Evolutionary conservation across 1,284 basidiomycete genomes (phyloP), one percentile per base, ranked within the genome.

Genomic region (Cerioporus squamosus): DNA sequence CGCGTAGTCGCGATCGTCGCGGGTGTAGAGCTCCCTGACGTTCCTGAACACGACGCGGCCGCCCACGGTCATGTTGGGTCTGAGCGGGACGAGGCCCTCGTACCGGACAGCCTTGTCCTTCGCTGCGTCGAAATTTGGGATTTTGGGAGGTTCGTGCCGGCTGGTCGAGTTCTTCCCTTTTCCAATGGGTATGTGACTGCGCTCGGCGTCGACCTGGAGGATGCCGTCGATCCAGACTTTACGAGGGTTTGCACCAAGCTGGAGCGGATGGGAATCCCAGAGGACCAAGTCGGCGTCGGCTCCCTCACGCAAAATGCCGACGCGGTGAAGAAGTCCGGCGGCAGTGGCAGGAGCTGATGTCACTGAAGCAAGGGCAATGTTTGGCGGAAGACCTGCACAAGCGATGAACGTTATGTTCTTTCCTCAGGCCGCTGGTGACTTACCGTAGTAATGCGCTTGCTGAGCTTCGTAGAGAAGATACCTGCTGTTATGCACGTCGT

Each of bases 381-480:
- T 77, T 2, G 77, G 72, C 1, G 82, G 75, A 29, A 91, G 76
- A 12, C 87, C 70, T 69, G 17, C 65, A 23, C 2, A 3, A 2
- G 4, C 17, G n/a, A 18, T 58, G 29, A 46, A 23, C 12, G n/a
- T 43, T 5, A 24, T 15, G 1, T 2, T 5, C 40, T 20, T 3
- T 7, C 22, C 15, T 17, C 12, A 17, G 10, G 29, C 6, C 10
- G 22, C 7, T n/a, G 14, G 23, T 5, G 44, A 38, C 55, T 9
- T 57, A 72, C 71, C 87, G 65, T 86, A 96, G 70, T 91, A 89
- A 69, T 95, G 88, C 1, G 91, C 93, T 72, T 95, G 91, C 57
- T 94, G 91, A 0, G 95, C 94, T 72, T 97, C 94, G 68, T 86
- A 90, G 9, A 94, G 70, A 14, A 97, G 77, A 68, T 89, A 86